A percentile compares a stretch with the other conserved stretches of the same genome.
These are phyloP conservation scores for Barbatosphaeria neglecta DNA, from an alignment of 495 filamentous ascomycete species.

Conservation along the genomic window DNA sequence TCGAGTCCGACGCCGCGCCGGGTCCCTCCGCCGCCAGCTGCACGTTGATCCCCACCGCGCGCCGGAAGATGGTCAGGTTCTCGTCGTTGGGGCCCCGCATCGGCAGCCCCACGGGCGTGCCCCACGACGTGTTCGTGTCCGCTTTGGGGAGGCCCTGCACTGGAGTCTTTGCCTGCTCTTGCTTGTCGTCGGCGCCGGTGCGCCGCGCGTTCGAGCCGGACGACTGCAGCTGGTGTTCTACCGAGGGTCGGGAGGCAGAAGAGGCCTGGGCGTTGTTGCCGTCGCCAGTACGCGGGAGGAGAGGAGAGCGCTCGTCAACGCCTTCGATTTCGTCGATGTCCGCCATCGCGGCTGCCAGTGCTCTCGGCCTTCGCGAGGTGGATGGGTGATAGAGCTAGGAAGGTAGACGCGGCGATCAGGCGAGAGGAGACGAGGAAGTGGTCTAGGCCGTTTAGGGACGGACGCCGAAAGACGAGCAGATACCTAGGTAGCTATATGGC, in stretches of 20 bases:
- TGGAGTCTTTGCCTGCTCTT: background rate
- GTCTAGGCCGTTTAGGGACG: too few species aligned
- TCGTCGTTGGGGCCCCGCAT: constrained; percentile 29
- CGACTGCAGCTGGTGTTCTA: background rate
- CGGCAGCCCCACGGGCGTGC: constrained; percentile 25
- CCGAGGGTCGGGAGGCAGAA: background rate
- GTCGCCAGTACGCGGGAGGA: background rate
- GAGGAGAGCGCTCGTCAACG: background rate
- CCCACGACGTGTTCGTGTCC: constrained; percentile 20
- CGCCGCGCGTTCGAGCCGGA: background rate
- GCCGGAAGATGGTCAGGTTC: constrained; percentile 31
- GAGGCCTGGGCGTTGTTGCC: background rate
- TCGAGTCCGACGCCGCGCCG: constrained; percentile 7
- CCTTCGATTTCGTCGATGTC: background rate
- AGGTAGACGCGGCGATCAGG: too few species aligned
- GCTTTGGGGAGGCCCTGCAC: constrained; percentile 5
- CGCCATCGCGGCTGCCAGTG: background rate
- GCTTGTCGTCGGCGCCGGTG: background rate
- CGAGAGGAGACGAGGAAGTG: too few species aligned
- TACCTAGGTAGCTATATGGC: too few species aligned
- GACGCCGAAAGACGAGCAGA: too few species aligned
- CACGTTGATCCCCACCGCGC: constrained; percentile 30
- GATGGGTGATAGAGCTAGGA: background rate
- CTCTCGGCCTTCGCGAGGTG: too few species aligned
- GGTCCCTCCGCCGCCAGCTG: constrained; percentile 3